Evolutionary conservation across 768 basidiomycete genomes (phyloP).

Genomic region (Daedaleopsis sinensis): DNA sequence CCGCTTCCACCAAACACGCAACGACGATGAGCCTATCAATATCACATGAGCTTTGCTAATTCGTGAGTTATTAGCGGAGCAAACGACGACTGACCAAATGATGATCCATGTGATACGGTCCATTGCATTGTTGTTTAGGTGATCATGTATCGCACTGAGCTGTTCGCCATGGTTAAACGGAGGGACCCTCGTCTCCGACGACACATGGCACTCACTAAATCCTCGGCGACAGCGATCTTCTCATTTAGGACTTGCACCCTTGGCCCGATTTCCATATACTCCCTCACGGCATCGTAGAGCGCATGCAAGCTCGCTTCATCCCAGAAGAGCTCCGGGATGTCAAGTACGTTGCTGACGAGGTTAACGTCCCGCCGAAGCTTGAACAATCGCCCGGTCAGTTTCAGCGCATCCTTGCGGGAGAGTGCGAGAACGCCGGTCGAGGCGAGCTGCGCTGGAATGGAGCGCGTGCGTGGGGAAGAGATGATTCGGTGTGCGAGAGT

Average conservation of each 20-base stretch:
- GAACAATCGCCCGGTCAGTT: slow-evolving; percentile 75
- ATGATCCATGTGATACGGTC: slow-evolving; percentile 86
- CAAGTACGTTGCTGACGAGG: slow-evolving; percentile 89
- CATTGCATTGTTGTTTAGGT: slow-evolving; percentile 88
- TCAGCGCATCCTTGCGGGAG: slow-evolving; percentile 80
- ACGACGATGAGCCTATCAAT: slow-evolving; percentile 78
- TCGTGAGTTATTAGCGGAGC: no score
- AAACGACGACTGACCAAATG: slow-evolving; percentile 49
- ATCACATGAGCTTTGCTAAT: no score
- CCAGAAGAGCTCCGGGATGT: slow-evolving; percentile 95
- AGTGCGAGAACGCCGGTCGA: slow-evolving; percentile 74
- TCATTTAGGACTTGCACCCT: slow-evolving; percentile 88
- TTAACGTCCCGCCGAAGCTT: slow-evolving; percentile 89
- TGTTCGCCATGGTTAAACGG: slow-evolving; percentile 29
- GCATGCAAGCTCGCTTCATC: slow-evolving; percentile 87
- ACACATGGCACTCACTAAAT: slow-evolving; percentile 64
- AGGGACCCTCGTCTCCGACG: not conserved
- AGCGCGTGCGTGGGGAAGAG: slow-evolving; percentile 72
- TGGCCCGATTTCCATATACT: slow-evolving; percentile 91
- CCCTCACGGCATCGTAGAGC: slow-evolving; percentile 89
- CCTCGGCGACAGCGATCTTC: slow-evolving; percentile 83
- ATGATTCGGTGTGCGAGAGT: slow-evolving; percentile 75
- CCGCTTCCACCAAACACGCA: slow-evolving; percentile 87
- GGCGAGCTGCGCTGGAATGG: slow-evolving; percentile 85
- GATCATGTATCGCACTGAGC: slow-evolving; percentile 93